These are phyloP conservation scores for Diospyros lotus DNA, from an alignment of 148 eudicot species.

Conservation along the genomic window DNA sequence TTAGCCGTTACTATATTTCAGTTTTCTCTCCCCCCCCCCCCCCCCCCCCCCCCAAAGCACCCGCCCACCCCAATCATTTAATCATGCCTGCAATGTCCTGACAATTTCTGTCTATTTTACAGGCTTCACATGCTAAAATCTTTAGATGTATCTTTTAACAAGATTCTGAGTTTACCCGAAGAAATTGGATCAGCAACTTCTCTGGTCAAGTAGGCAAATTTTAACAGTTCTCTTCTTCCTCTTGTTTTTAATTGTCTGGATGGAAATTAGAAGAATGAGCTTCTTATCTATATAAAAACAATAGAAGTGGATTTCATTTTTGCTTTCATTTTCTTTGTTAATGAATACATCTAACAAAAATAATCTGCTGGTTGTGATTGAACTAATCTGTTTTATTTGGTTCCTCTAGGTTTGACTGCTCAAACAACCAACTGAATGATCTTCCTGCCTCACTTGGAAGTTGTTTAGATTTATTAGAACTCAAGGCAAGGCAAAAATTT, in stretches of 20 bases:
- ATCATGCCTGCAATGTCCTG: not conserved
- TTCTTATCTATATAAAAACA: not conserved
- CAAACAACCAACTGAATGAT: conserved; percentile 66
- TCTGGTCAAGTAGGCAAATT: conserved; percentile 73
- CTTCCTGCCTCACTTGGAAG: conserved; percentile 79
- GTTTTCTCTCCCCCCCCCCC: not conserved
- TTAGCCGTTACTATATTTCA: conserved; percentile 1
- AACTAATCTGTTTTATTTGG: conserved; percentile 6
- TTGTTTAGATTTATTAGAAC: conserved; percentile 64
- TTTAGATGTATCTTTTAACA: conserved; percentile 75
- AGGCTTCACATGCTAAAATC: conserved; percentile 77
- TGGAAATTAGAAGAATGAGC: not conserved
- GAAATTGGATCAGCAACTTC: conserved; percentile 81
- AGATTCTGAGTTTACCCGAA: conserved; percentile 53
- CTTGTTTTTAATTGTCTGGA: not conserved
- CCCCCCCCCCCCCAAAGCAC: not conserved
- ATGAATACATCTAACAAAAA: not conserved
- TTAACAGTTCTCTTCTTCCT: not conserved
- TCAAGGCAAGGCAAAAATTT: conserved; percentile 50
- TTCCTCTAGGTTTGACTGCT: conserved; percentile 80
- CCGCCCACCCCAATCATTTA: not conserved
- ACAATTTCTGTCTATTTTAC: conserved; percentile 18
- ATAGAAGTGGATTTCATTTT: not conserved
- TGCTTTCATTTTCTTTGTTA: not conserved
- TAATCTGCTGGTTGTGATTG: conserved; percentile 2